Evolutionary conservation across 495 filamentous ascomycete species (phyloP).

Genomic region (Xylaria telfairii): DNA sequence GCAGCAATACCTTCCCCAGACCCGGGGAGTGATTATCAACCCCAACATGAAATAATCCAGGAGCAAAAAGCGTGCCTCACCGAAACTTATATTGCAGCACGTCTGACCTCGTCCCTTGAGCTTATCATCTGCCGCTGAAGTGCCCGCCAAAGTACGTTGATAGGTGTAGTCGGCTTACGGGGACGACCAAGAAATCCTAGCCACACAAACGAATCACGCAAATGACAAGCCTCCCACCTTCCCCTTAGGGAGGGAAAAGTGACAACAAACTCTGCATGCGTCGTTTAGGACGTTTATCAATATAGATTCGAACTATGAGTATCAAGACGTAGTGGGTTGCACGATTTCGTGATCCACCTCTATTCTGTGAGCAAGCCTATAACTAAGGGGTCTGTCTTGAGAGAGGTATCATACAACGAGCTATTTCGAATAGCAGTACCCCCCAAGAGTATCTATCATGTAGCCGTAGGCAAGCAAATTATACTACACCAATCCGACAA

Average conservation of each 20-base stretch:
- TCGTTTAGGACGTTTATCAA: background rate
- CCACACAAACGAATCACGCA: background rate
- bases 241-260: too few relatives aligned
- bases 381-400: background rate
- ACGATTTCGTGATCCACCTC: background rate
- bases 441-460: slow-evolving; percentile 2
- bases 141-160: background rate
- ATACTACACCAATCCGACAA: slow-evolving; percentile 2
- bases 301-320: background rate
- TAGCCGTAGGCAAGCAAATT: background rate
- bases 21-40: background rate
- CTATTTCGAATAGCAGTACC: background rate
- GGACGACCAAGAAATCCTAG: background rate
- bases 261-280: background rate
- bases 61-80: background rate
- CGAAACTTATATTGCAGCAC: background rate
- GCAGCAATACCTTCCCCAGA: background rate
- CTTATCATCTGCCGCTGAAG: background rate
- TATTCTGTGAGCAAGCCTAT: background rate
- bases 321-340: background rate
- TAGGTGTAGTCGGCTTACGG: background rate
- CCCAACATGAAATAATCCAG: background rate
- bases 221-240: background rate
- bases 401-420: background rate
- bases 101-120: background rate